Percentiles rank a stretch among this genome's conserved stretches.
Evolutionary conservation across 2,329 filamentous ascomycete genomes (phyloP).

Genomic region (Phialophora macrospora): DNA sequence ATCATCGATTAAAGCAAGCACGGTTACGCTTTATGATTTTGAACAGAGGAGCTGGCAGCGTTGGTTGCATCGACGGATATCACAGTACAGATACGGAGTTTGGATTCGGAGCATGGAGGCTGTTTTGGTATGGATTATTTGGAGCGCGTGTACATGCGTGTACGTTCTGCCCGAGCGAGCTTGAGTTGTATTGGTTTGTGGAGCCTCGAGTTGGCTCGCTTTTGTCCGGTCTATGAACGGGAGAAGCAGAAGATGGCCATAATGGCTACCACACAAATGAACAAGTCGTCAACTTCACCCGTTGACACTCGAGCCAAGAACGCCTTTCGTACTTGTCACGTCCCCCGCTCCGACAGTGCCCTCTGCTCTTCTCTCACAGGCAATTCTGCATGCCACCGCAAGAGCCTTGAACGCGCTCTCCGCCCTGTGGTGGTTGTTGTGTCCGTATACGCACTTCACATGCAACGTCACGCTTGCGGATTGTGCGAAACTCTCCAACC

Average conservation of each 20-base stretch:
- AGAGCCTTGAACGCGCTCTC: slow-evolving; percentile 98
- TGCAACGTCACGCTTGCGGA: slow-evolving; percentile 90
- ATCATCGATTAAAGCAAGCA: slow-evolving; percentile 25
- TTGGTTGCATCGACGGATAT: slow-evolving; percentile 16
- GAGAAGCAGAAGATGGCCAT: slow-evolving; percentile 1
- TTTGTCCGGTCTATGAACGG: not conserved
- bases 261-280: not conserved
- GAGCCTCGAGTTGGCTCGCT: not conserved
- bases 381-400: slow-evolving; percentile 80
- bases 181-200: not conserved
- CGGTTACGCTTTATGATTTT: slow-evolving; percentile 15
- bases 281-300: slow-evolving; percentile 17
- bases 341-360: slow-evolving; percentile 84
- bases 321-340: slow-evolving; percentile 95
- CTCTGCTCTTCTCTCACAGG: slow-evolving; percentile 72
- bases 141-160: not conserved
- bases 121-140: not conserved
- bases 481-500: slow-evolving; percentile 90
- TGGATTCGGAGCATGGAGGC: not conserved
- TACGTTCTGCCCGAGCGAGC: not conserved
- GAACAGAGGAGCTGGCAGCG: not conserved
- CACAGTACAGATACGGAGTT: slow-evolving; percentile 15
- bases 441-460: slow-evolving; percentile 86
- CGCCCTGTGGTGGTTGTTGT: slow-evolving; percentile 94
- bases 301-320: slow-evolving; percentile 56